phyloP scores from a whole-genome alignment of 2,329 filamentous ascomycete species.

The Apiospora sp. region DNA sequence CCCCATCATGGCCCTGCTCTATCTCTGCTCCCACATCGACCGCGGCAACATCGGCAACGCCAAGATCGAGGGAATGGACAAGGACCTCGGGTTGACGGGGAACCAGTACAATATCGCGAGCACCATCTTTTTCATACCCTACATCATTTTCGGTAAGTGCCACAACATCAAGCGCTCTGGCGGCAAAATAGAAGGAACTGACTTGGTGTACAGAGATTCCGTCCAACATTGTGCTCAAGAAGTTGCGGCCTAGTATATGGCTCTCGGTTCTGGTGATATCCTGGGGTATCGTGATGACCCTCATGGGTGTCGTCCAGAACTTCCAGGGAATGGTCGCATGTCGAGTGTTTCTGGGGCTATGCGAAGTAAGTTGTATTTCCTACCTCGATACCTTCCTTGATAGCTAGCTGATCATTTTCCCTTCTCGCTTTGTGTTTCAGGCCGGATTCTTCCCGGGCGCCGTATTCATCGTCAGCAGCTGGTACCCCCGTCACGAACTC shows the following conservation, averaged over 20 bases:
- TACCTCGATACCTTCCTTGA: neutral
- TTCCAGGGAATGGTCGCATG: constrained; percentile 37
- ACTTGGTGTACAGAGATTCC: constrained; percentile 33
- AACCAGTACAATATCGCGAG: constrained; percentile 40
- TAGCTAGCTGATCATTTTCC: neutral
- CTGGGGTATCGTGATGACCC: constrained; percentile 35
- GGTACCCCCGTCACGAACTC: constrained; percentile 45
- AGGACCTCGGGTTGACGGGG: constrained; percentile 41
- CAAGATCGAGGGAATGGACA: constrained; percentile 41
- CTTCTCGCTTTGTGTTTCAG: neutral
- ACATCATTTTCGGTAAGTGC: constrained; percentile 40
- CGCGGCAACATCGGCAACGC: constrained; percentile 43
- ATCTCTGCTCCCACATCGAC: constrained; percentile 40
- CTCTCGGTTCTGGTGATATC: neutral
- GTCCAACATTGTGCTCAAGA: constrained; percentile 40
- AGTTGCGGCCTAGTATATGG: constrained; percentile 24
- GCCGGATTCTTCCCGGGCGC: constrained; percentile 43
- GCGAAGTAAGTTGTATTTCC: constrained; percentile 37
- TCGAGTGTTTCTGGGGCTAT: constrained; percentile 45
- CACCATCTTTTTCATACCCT: constrained; percentile 42
- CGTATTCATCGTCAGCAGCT: constrained; percentile 44
- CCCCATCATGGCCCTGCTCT: constrained; percentile 37
- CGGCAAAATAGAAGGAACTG: too few relatives aligned
- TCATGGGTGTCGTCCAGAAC: constrained; percentile 39
- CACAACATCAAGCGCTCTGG: too few relatives aligned